Evolutionary conservation across 129 eudicot genomes (phyloP).

Genomic region (Sambucus nigra): DNA sequence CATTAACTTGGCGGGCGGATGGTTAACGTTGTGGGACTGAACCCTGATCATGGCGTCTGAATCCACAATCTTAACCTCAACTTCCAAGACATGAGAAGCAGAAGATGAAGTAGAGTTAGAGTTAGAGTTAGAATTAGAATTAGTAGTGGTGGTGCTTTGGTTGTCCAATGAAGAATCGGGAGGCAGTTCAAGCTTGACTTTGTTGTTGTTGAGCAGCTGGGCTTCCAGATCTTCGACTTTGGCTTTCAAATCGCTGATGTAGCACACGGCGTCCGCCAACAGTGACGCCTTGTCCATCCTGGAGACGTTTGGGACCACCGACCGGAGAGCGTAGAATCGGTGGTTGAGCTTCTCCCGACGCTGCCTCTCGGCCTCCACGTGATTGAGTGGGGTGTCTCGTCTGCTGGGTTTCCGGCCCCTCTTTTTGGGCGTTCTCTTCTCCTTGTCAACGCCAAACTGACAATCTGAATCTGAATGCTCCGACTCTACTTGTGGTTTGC

Average conservation of each 20-base stretch:
- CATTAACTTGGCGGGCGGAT: conserved; percentile 52
- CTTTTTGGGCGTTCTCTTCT: conserved; percentile 18
- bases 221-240: too few species aligned
- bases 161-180: too few species aligned
- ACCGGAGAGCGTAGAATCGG: conserved; percentile 56
- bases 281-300: too few species aligned
- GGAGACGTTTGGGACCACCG: conserved; percentile 67
- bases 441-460: conserved; percentile 14
- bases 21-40: conserved; percentile 23
- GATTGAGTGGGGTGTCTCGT: conserved; percentile 26
- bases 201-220: too few species aligned
- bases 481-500: conserved; percentile 15
- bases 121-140: too few species aligned
- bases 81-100: too few species aligned
- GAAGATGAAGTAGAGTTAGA: too few species aligned
- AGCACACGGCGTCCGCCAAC: conserved; percentile 50
- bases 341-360: conserved; percentile 64
- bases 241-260: conserved; percentile 41
- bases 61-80: conserved; percentile 54
- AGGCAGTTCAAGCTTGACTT: too few species aligned
- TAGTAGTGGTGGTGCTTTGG: too few species aligned
- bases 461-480: conserved; percentile 49
- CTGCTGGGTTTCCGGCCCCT: conserved; percentile 34
- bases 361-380: conserved; percentile 74
- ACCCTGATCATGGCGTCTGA: conserved; percentile 49